Conservation (phyloP, 345 rosid genomes). For the Rubroshorea leprosula region DNA sequence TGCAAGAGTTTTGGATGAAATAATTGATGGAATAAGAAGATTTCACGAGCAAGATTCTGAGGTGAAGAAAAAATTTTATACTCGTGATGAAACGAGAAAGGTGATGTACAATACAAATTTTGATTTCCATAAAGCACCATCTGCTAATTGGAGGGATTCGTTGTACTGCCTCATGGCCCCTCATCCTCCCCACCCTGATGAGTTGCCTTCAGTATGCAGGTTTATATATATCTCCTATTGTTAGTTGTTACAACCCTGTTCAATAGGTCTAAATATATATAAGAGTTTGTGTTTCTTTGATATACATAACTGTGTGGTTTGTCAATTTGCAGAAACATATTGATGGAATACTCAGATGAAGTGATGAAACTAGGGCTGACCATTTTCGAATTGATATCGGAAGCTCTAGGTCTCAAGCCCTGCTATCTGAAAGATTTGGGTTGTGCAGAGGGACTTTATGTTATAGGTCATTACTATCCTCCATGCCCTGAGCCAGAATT, state of each 20-base stretch:
- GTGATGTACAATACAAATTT: constrained; percentile 32
- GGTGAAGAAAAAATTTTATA: constrained; percentile 32
- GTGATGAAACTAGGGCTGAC: constrained; percentile 23
- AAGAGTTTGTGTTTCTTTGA: too few species aligned
- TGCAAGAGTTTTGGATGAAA: constrained; percentile 21
- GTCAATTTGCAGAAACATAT: constrained; percentile 25
- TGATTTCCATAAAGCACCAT: constrained; percentile 24
- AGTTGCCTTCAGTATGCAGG: constrained; percentile 48
- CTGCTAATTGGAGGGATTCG: constrained; percentile 44
- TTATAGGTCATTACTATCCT: constrained; percentile 38
- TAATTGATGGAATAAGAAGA: constrained; percentile 24
- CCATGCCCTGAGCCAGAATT: constrained; percentile 44
- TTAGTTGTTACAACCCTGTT: background rate
- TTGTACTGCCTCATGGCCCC: constrained; percentile 34
- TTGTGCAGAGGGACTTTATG: constrained; percentile 19
- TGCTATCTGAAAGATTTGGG: constrained; percentile 24
- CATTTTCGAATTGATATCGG: constrained; percentile 32
- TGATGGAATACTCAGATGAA: constrained; percentile 31
- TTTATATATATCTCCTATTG: background rate
- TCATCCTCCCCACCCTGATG: constrained; percentile 25
- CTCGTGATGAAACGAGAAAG: constrained; percentile 21
- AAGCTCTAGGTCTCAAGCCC: constrained; percentile 35
- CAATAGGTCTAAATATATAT: too few species aligned
- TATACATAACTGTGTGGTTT: background rate
- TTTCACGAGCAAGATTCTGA: constrained; percentile 37